Evolutionary conservation across 208 protist species (phyloP), one percentile per base, ranked within the genome.

Genomic region (Leishmania tropica): DNA sequence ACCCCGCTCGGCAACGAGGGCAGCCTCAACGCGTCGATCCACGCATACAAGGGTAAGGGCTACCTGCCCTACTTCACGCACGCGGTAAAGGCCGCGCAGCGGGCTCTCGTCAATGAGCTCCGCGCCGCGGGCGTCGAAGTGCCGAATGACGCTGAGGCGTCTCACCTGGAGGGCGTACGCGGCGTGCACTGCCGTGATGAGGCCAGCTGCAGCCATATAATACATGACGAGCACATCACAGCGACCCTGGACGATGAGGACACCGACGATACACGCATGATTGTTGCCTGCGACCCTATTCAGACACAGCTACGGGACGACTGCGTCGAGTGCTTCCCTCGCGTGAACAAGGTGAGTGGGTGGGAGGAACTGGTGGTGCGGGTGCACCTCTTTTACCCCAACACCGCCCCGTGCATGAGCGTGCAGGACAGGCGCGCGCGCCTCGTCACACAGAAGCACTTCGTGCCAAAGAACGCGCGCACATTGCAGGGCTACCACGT

Each of bases 261-360:
- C 24, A 64, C 73, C 1, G 13, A 78, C n/a, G 51, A 56, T 17
- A 11, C n/a, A n/a, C 75, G 76, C 76, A 81, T 53, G 48, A 71
- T 81, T 35, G 71, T 85, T 24, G 75, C 76, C 10, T 85, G 81
- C 75, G 75, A 85, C 37, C 75, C 76, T 17, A 60, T 76, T 17
- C 75, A 81, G 31, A 77, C 81, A 24, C 77, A 77, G 19, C 48
- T 85, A 19, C 76, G 81, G 21, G 81, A 85, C 28, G 81, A 85
- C 81, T 73, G 76, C 37, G 37, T 77, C 54, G 81, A 85, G 56
- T 85, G 76, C 56, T 76, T 81, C 54, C 81, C 81, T 6, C 70
- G 76, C 35, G 48, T 68, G 28, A 58, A 56, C 62, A 37, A 51
- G 56, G 17, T n/a, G 21, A 51, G 2, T 2, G 1, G 37, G 31